Percentiles rank a stretch among this genome's conserved stretches.
Evolutionary conservation across 2,329 filamentous ascomycete species (phyloP).

Genomic region (Pseudodiploospora longispora): DNA sequence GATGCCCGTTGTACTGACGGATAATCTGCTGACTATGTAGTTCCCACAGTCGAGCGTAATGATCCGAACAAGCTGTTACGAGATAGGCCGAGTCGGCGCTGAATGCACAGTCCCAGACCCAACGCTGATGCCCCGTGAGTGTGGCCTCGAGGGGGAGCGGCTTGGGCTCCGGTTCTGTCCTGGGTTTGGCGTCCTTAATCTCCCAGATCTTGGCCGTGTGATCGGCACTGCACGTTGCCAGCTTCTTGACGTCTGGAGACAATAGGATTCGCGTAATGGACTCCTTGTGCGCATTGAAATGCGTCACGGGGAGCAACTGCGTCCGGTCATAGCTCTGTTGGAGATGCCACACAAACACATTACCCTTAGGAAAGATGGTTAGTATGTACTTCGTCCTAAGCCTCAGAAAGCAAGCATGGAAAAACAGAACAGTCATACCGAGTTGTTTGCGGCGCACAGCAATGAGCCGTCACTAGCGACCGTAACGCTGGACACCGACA

Average conservation of each 20-base stretch:
- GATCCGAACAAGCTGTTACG: slow-evolving; percentile 87
- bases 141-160: slow-evolving; percentile 79
- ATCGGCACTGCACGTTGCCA: slow-evolving; percentile 89
- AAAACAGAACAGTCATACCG: slow-evolving; percentile 41
- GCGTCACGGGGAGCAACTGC: slow-evolving; percentile 75
- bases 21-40: slow-evolving; percentile 80
- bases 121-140: slow-evolving; percentile 82
- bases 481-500: slow-evolving; percentile 87
- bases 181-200: slow-evolving; percentile 60
- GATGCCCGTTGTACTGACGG: slow-evolving; percentile 90
- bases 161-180: slow-evolving; percentile 34
- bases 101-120: slow-evolving; percentile 97
- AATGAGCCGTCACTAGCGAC: slow-evolving; percentile 91
- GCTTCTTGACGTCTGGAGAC: slow-evolving; percentile 86
- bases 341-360: slow-evolving; percentile 95
- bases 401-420: not conserved
- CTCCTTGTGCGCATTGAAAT: slow-evolving; percentile 83
- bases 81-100: slow-evolving; percentile 88
- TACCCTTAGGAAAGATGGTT: slow-evolving; percentile 52
- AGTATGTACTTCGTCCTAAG: not conserved
- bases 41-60: slow-evolving; percentile 90
- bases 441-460: slow-evolving; percentile 87
- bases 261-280: slow-evolving; percentile 89
- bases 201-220: slow-evolving; percentile 96
- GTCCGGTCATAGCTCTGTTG: slow-evolving; percentile 76